Base-by-base conservation (phyloP, 208 protist species). In the Leishmania aethiopica region DNA sequence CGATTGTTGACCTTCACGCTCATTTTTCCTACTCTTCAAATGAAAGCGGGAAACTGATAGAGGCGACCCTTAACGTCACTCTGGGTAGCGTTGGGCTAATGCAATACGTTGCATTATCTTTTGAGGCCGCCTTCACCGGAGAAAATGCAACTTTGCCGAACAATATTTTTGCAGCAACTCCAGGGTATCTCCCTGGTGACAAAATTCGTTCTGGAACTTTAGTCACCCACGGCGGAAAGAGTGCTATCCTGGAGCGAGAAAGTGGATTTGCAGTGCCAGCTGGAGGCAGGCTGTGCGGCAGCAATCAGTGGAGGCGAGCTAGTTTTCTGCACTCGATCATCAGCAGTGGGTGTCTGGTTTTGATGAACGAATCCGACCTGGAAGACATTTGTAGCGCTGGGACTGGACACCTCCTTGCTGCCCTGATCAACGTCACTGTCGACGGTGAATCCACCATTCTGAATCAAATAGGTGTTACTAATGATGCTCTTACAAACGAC, bases 401-500 rank as follows among this genome's bases (percentile, higher is more conserved):
- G 3, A 92, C 87, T 0, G 82, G 74, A 22, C 59, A 32, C n/a
- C 32, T 91, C 2, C 79, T 95, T 28, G 42, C 81, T 1, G 51
- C 37, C 42, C 67, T 93, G 40, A 72, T 96, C 40, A 88, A 88
- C 35, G 76, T 62, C 17, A 84, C 77, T 13, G 77, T 83, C 25
- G 75, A 60, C 28, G 69, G 78, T 40, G 78, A 32, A 0, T 25
- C 70, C 28, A 83, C 78, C n/a, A 70, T 83, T 17, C 87, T 94
- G 53, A 76, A 91, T 79, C 73, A 90, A 75, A 71, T 97, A 42
- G 94, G 88, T 11, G 79, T 78, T 47, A 95, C 94, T n/a, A 94
- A 88, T 80, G 94, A 95, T 75, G 94, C 92, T 32, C 77, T 92
- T 37, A 76, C 78, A n/a, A 95, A 94, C 79, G 91, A 95, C 72